A percentile compares a stretch with the other conserved stretches of the same genome.
Evolutionary conservation across 805 yeast genomes (phyloP).

Genomic region (Crinitomyces ghanaensis): DNA sequence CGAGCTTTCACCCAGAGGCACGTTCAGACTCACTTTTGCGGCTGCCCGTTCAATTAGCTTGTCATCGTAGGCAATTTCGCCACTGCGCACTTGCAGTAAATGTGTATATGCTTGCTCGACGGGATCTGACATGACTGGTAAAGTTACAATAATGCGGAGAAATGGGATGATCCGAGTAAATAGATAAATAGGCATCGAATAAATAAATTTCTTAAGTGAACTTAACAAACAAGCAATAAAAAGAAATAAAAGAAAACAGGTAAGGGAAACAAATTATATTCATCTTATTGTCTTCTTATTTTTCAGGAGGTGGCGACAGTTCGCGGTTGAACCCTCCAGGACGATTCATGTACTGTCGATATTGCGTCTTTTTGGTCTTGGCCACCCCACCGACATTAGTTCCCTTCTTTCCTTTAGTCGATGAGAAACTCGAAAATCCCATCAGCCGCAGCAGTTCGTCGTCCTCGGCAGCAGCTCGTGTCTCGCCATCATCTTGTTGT

Average conservation of each 20-base stretch:
- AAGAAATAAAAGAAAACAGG: too few relatives aligned
- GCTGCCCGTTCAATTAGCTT: constrained; percentile 3
- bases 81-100: too few relatives aligned
- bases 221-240: too few relatives aligned
- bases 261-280: too few relatives aligned
- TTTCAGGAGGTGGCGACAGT: constrained; percentile 25
- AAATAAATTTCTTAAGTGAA: too few relatives aligned
- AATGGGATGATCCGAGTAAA: too few relatives aligned
- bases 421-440: constrained; percentile 34
- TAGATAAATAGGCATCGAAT: too few relatives aligned
- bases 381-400: constrained; percentile 26
- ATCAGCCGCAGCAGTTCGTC: constrained; percentile 27
- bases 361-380: constrained; percentile 22
- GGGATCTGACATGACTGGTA: too few relatives aligned
- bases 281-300: too few relatives aligned
- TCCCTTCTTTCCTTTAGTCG: constrained; percentile 32
- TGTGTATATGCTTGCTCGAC: too few relatives aligned
- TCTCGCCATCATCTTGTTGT: not conserved
- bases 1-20: not conserved
- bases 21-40: constrained; percentile 4
- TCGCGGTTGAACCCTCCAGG: constrained; percentile 30
- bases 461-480: constrained; percentile 6
- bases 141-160: too few relatives aligned
- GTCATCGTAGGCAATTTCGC: too few relatives aligned
- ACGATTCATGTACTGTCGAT: constrained; percentile 35